These are phyloP conservation scores for Nectriaceae sp. DNA, from an alignment of 2,329 filamentous ascomycete species.

Conservation along the genomic window DNA sequence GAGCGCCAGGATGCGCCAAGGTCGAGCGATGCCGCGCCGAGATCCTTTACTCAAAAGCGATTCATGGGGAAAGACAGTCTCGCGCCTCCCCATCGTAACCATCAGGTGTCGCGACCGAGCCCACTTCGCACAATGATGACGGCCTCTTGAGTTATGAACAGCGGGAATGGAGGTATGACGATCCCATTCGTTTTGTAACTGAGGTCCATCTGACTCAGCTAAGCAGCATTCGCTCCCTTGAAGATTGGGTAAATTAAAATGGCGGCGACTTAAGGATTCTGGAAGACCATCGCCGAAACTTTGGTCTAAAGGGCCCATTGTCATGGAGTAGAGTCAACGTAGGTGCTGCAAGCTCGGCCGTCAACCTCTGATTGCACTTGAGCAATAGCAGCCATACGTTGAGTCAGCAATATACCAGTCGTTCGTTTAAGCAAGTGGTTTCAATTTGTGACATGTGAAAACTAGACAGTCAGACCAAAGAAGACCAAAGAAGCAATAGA, in stretches of 20 bases:
- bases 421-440: too few relatives aligned
- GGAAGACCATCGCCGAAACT: slow-evolving; percentile 16
- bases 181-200: not conserved
- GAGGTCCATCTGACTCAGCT: not conserved
- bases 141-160: slow-evolving; percentile 54
- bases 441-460: too few relatives aligned
- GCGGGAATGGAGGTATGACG: slow-evolving; percentile 33
- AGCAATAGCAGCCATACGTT: slow-evolving; percentile 22
- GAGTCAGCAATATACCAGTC: slow-evolving; percentile 31
- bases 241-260: slow-evolving; percentile 22
- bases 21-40: slow-evolving; percentile 47
- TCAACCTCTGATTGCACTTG: slow-evolving; percentile 10
- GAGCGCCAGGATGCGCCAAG: slow-evolving; percentile 41
- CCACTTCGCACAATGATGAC: slow-evolving; percentile 70
- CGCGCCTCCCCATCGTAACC: slow-evolving; percentile 44
- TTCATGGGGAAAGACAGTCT: slow-evolving; percentile 49
- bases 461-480: too few relatives aligned
- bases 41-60: slow-evolving; percentile 47
- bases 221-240: slow-evolving; percentile 12
- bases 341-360: slow-evolving; percentile 20
- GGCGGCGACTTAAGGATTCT: slow-evolving; percentile 16
- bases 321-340: slow-evolving; percentile 27
- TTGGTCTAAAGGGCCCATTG: slow-evolving; percentile 22
- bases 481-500: too few relatives aligned
- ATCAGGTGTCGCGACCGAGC: slow-evolving; percentile 62